These are phyloP conservation scores for Coemansia sp. DNA, from an alignment of 192 early-diverging fungal genomes.

Conservation along the genomic window DNA sequence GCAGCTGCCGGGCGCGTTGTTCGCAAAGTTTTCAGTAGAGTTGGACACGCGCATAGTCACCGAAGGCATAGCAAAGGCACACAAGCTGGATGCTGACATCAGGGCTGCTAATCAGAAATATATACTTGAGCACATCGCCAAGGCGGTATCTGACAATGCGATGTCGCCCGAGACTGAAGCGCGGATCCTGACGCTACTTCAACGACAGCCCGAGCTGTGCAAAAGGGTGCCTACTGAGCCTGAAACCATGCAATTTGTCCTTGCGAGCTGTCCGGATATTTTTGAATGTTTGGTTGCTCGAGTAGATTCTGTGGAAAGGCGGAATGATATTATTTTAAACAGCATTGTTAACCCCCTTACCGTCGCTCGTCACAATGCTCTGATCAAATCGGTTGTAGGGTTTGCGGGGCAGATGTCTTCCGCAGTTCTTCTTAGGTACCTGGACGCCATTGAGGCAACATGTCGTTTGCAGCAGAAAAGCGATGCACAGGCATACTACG, in stretches of 20 bases:
- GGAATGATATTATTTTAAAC: conserved; percentile 18
- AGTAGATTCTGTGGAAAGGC: background rate
- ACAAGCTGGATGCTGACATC: conserved; percentile 7
- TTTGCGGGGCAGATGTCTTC: conserved; percentile 4
- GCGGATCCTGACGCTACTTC: conserved; percentile 4
- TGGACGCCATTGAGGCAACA: conserved; percentile 44
- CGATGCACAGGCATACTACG: conserved; percentile 23
- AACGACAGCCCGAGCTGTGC: conserved; percentile 20
- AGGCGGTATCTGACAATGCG: background rate
- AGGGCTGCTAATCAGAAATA: conserved; percentile 11
- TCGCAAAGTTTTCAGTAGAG: background rate
- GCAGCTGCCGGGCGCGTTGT: conserved; percentile 17
- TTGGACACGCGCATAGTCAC: conserved; percentile 13
- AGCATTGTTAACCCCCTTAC: conserved; percentile 31
- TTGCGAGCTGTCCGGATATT: background rate
- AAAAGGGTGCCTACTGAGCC: conserved; percentile 10
- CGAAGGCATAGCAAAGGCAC: conserved; percentile 16
- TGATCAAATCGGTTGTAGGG: conserved; percentile 26
- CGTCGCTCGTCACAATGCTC: conserved; percentile 27
- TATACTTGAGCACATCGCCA: conserved; percentile 21
- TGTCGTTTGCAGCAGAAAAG: conserved; percentile 22
- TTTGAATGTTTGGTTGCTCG: background rate
- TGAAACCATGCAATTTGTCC: conserved; percentile 8
- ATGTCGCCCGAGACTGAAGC: conserved; percentile 1
- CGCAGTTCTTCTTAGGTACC: conserved; percentile 30